Percentiles rank a stretch among this genome's conserved stretches.
These are phyloP conservation scores for Narthecium ossifragum DNA, from an alignment of 106 monocot species.

Conservation along the genomic window DNA sequence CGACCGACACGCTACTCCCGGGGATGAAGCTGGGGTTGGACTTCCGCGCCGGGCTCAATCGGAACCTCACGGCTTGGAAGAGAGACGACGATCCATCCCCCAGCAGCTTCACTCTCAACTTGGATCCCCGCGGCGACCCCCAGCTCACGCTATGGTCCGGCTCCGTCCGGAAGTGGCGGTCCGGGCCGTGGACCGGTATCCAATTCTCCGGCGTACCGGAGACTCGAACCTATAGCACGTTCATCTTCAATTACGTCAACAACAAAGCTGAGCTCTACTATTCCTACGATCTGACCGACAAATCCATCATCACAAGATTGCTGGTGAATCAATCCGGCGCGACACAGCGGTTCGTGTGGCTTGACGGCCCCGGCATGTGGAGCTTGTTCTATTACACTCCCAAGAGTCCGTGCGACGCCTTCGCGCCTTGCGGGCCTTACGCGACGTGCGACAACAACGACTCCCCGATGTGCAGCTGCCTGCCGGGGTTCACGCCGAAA, in stretches of 20 bases:
- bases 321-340: constrained; percentile 9
- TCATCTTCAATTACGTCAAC: neutral
- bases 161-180: neutral
- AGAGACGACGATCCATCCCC: constrained; percentile 8
- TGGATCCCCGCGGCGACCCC: constrained; percentile 6
- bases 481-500: constrained; percentile 37
- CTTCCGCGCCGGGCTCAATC: neutral
- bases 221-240: neutral
- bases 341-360: constrained; percentile 19
- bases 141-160: neutral
- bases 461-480: constrained; percentile 33
- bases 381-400: constrained; percentile 20
- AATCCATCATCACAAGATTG: constrained; percentile 1
- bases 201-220: neutral
- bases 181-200: neutral
- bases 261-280: neutral
- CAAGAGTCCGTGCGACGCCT: constrained; percentile 25
- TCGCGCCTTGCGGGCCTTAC: constrained; percentile 29
- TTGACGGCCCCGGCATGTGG: constrained; percentile 14
- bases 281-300: neutral
- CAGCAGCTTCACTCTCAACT: neutral
- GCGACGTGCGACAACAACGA: constrained; percentile 29
- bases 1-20: constrained; percentile 23
- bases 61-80: constrained; percentile 17
- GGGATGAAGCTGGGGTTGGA: constrained; percentile 24